Conservation (phyloP, 495 filamentous ascomycete genomes). For the Pyronema omphalodes region DNA sequence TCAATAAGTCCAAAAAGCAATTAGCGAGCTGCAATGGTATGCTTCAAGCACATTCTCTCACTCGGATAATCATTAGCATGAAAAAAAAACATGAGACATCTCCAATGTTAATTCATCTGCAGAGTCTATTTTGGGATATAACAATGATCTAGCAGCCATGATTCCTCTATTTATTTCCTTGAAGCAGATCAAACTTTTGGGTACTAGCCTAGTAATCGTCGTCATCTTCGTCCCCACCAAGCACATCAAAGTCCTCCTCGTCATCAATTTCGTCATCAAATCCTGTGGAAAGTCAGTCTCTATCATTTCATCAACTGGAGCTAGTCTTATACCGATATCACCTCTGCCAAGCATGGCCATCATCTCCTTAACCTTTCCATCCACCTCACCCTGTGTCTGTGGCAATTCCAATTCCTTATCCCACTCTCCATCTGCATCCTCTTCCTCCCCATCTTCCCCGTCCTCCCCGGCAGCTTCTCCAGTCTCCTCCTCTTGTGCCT, state of each 20-base stretch:
- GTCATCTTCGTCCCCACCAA: conserved; percentile 5
- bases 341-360: not conserved
- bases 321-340: not conserved
- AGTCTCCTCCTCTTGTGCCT: not conserved
- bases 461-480: not conserved
- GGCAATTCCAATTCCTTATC: conserved; percentile 5
- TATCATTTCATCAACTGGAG: not conserved
- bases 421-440: conserved; percentile 4
- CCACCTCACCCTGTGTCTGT: not conserved
- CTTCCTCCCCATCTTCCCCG: conserved; percentile 3
- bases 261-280: conserved; percentile 2
- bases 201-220: not conserved
- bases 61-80: no score
- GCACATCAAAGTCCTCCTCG: conserved; percentile 3
- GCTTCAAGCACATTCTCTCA: no score
- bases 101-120: no score
- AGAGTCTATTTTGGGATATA: not conserved
- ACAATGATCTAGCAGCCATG: not conserved
- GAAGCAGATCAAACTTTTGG: no score
- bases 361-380: conserved; percentile 3
- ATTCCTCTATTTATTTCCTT: not conserved
- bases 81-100: no score
- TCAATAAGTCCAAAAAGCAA: no score
- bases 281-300: not conserved
- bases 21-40: no score